Conservation (phyloP, 805 yeast species). For the Nakazawaea siamensis region DNA sequence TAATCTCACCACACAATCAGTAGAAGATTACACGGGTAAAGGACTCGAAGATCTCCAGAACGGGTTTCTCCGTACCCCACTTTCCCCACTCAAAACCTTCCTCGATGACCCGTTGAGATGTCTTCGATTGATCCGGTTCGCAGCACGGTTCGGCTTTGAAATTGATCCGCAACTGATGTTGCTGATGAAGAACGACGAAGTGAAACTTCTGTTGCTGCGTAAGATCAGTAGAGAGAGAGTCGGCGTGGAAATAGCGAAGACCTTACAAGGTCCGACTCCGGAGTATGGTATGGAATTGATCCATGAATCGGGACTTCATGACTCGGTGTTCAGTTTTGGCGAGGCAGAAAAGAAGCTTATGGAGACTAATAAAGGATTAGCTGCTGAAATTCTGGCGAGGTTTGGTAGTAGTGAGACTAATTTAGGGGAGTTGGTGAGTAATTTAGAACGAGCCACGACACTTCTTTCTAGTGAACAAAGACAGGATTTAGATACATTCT, state of each 20-base stretch:
- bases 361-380: conserved; percentile 11
- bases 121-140: conserved; percentile 77
- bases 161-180: conserved; percentile 49
- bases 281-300: conserved; percentile 55
- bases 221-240: conserved; percentile 89
- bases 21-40: conserved; percentile 78
- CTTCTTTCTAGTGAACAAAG: neutral
- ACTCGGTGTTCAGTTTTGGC: conserved; percentile 46
- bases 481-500: conserved; percentile 2
- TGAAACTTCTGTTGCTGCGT: conserved; percentile 48
- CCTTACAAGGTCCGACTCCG: conserved; percentile 57
- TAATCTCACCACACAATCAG: conserved; percentile 55
- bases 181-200: conserved; percentile 56
- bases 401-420: conserved; percentile 14
- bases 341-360: conserved; percentile 16
- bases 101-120: conserved; percentile 92
- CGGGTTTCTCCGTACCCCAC: conserved; percentile 81
- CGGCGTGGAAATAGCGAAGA: conserved; percentile 78
- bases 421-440: conserved; percentile 11
- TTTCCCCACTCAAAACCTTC: conserved; percentile 79
- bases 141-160: conserved; percentile 62
- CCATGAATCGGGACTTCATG: conserved; percentile 43
- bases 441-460: conserved; percentile 2
- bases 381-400: neutral
- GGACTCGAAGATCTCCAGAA: conserved; percentile 67